A percentile compares a stretch with the other conserved stretches of the same genome.
Conservation (phyloP, 148 eudicot species). For the Pouteria glomerata region DNA sequence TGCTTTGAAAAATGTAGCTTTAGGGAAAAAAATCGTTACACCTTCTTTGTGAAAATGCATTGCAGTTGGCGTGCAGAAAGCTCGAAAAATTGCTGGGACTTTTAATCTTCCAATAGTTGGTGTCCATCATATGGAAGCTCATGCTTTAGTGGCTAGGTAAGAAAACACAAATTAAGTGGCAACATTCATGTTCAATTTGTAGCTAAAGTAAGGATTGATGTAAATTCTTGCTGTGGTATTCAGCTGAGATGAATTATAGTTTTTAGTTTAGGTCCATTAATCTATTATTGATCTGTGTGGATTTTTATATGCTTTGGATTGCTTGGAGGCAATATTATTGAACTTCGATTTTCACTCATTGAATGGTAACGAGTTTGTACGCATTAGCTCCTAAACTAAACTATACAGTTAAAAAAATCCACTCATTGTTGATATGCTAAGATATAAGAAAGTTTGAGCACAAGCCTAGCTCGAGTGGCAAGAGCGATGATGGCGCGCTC, state of each 20-base stretch:
- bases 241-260: neutral
- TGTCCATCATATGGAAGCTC: slow-evolving; percentile 99
- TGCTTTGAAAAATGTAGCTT: neutral
- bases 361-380: neutral
- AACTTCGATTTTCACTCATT: neutral
- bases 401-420: too few species aligned
- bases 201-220: neutral
- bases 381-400: too few species aligned
- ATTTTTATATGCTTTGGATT: neutral
- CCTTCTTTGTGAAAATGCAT: slow-evolving; percentile 15
- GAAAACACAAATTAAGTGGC: neutral
- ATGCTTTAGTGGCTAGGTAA: slow-evolving; percentile 94
- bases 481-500: too few species aligned
- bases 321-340: neutral
- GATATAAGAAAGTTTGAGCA: too few species aligned
- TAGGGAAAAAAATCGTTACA: neutral
- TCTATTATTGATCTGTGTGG: neutral
- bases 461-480: too few species aligned
- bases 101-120: slow-evolving; percentile 77
- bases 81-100: slow-evolving; percentile 74
- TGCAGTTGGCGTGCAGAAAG: slow-evolving; percentile 94
- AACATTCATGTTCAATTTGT: neutral
- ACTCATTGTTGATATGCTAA: too few species aligned
- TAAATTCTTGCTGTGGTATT: neutral
- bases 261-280: neutral